Evolutionary conservation across 176 grass and related monocot species (phyloP).

Genomic region (Rhynchospora tenuis): DNA sequence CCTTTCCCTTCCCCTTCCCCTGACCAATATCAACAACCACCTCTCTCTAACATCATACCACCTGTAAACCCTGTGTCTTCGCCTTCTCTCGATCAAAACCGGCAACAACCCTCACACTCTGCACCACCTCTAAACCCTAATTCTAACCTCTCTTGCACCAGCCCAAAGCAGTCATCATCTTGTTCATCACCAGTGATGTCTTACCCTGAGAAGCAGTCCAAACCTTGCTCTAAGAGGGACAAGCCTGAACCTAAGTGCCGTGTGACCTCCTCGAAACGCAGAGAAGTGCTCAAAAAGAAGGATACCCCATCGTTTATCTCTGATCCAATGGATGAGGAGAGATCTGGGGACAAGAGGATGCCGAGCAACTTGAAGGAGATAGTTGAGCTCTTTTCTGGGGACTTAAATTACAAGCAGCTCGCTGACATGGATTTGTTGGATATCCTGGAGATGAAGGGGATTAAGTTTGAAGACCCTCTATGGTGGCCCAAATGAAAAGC

Average conservation of each 20-base stretch:
- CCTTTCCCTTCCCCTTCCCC: background rate
- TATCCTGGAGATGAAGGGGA: conserved; percentile 5
- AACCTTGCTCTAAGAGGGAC: background rate
- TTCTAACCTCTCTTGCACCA: background rate
- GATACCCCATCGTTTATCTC: background rate
- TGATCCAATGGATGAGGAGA: background rate
- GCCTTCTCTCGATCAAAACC: background rate
- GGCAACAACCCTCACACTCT: background rate
- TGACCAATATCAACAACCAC: background rate
- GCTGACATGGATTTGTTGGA: conserved; percentile 20
- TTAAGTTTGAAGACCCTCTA: background rate
- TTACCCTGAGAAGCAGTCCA: background rate
- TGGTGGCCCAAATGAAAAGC: conserved; percentile 6
- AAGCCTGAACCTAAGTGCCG: background rate
- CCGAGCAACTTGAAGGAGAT: conserved; percentile 13
- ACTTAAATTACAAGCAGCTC: conserved; percentile 1
- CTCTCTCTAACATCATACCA: background rate
- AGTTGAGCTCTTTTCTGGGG: conserved; percentile 19
- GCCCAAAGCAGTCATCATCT: background rate
- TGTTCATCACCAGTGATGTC: background rate
- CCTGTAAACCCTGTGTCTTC: background rate
- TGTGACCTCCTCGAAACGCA: background rate
- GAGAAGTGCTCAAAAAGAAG: background rate
- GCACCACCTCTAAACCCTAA: background rate
- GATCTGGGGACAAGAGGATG: conserved; percentile 3